Evolutionary conservation across 306 rosid genomes (phyloP), one percentile per base, ranked within the genome.

Genomic region (Dryas alaskensis): DNA sequence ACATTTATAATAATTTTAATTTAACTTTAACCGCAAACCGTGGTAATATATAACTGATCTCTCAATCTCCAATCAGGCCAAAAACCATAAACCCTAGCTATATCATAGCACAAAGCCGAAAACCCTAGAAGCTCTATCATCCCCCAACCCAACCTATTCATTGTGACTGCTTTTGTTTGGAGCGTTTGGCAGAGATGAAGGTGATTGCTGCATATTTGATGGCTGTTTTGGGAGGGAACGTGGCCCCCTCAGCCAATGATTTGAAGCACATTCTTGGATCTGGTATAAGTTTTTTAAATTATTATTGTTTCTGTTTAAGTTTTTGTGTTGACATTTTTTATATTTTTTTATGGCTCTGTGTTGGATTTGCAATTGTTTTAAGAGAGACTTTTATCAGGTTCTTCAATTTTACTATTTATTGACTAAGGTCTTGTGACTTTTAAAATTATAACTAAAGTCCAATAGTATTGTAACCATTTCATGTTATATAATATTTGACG

Each of bases 191-290:
- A 90, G 91, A 80, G 39, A 90, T 88, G 96, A 90, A 90, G 93
- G 79, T 90, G 4, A 57, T 90, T 66, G 89, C 87, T 2, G 90
- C 96, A 0, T 90, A 88, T 67, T 85, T 88, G 86, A 72, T 90
- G 39, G 91, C 96, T 37, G 91, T 90, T 10, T 88, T 90, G 87
- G 96, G 96, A 54, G 96, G 96, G 43, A 90, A 88, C 75, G 22
- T 78, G 8, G 0, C 61, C 75, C 96, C 96, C 46, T 59, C 84
- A 14, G 63, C 96, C 9, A 77, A 7, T 7, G 88, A 90, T 70
- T 42, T 90, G 79, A 88, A 86, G 72, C 1, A 45, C 22, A 88
- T 90, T 42, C 93, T 90, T 1, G 45, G 59, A 31, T 76, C 93
- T 65, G 93, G 96, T 31, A 31, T 31, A 31, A 31, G 37, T 31